Percentiles rank a stretch among this genome's conserved stretches.
Evolutionary conservation across 2,329 filamentous ascomycete genomes (phyloP).

Genomic region (Fusarium sp.): DNA sequence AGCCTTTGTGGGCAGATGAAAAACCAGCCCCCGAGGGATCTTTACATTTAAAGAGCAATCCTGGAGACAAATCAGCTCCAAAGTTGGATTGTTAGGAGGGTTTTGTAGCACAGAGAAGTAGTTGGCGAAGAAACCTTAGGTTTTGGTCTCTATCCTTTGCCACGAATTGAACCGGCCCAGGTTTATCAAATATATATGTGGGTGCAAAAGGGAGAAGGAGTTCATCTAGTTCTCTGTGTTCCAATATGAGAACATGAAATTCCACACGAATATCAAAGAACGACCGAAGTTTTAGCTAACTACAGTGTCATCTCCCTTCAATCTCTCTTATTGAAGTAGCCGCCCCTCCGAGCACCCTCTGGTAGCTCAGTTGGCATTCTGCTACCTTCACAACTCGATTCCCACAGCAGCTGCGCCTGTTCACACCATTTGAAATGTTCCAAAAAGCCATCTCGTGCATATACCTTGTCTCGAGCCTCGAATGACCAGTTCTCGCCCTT

Average conservation of each 20-base stretch:
- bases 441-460: not conserved
- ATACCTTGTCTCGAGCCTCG: not conserved
- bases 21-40: rapidly evolving
- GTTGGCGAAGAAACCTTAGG: not conserved
- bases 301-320: too few relatives aligned
- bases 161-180: too few relatives aligned
- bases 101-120: not conserved
- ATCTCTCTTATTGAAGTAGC: not conserved
- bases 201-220: rapidly evolving
- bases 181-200: not conserved
- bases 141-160: too few relatives aligned
- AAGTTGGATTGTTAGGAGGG: rapidly evolving
- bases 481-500: not conserved
- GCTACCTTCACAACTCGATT: not conserved
- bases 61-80: rapidly evolving
- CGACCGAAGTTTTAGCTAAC: rapidly evolving
- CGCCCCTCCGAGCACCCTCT: not conserved
- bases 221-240: too few relatives aligned
- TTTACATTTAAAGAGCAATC: rapidly evolving
- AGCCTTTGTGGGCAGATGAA: not conserved
- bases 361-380: not conserved
- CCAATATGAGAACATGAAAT: too few relatives aligned
- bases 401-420: not conserved
- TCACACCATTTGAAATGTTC: not conserved
- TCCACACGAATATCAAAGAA: not conserved